These are phyloP conservation scores for Lachnellula occidentalis DNA, from an alignment of 2,329 filamentous ascomycete genomes.

Conservation along the genomic window DNA sequence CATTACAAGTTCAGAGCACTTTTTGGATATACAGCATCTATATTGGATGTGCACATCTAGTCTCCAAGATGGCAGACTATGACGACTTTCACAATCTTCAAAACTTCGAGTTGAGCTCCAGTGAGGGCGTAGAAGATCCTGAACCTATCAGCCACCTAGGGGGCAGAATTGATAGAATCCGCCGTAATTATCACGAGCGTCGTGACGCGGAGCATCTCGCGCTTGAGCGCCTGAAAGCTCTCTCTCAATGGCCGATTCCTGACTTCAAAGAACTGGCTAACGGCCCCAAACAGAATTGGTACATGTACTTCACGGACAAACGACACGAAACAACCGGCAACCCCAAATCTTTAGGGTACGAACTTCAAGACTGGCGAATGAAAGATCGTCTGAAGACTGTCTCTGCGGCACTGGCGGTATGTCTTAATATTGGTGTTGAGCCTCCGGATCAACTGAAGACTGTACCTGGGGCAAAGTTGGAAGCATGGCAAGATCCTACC, in stretches of 20 bases:
- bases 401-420: conserved; percentile 88
- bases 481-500: conserved; percentile 95
- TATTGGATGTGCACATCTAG: not conserved
- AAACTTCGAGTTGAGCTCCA: not conserved
- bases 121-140: not conserved
- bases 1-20: not conserved
- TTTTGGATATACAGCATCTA: conserved; percentile 6
- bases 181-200: not conserved
- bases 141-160: not conserved
- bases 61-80: not conserved
- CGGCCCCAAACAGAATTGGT: conserved; percentile 71
- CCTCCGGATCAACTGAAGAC: conserved; percentile 96
- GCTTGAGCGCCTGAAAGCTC: not conserved
- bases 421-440: conserved; percentile 95
- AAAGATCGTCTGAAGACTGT: conserved; percentile 94
- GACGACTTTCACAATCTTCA: not conserved
- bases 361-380: conserved; percentile 94
- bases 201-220: no score
- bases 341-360: conserved; percentile 61
- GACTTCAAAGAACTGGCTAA: conserved; percentile 16
- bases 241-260: not conserved
- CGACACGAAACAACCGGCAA: conserved; percentile 92
- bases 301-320: conserved; percentile 99
- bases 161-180: not conserved
- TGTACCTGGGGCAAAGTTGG: conserved; percentile 83